A percentile compares a stretch with the other conserved stretches of the same genome.
Evolutionary conservation across 2,329 filamentous ascomycete genomes (phyloP).

Genomic region (Ophiosphaerella narmari): DNA sequence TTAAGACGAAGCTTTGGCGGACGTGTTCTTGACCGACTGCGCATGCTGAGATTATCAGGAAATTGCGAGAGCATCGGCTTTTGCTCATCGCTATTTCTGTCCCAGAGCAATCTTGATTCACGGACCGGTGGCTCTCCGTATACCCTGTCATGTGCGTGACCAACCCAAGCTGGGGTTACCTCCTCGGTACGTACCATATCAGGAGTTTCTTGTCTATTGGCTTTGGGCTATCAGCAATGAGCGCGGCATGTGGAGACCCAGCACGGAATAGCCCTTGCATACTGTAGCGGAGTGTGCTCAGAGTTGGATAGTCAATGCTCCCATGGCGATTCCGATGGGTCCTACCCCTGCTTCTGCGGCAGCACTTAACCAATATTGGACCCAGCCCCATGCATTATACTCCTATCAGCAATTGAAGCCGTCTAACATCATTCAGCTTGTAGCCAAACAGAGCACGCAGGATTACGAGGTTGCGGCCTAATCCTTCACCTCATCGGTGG

Average conservation of each 20-base stretch:
- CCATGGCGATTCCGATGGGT: slow-evolving; percentile 29
- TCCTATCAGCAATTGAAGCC: neutral
- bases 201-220: too few relatives aligned
- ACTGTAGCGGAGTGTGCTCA: slow-evolving; percentile 12
- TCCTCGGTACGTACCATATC: slow-evolving; percentile 12
- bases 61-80: slow-evolving; percentile 17
- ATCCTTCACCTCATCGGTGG: too few relatives aligned
- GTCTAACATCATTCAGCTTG: neutral
- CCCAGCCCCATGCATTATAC: slow-evolving; percentile 6
- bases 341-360: slow-evolving; percentile 18
- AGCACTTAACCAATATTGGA: slow-evolving; percentile 19
- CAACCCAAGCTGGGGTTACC: slow-evolving; percentile 4
- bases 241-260: neutral
- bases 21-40: slow-evolving; percentile 35
- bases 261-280: neutral
- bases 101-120: neutral
- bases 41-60: slow-evolving; percentile 43
- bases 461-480: too few relatives aligned
- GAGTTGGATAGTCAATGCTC: slow-evolving; percentile 18
- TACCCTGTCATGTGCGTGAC: slow-evolving; percentile 4
- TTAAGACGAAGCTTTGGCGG: slow-evolving; percentile 41
- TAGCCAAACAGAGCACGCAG: neutral
- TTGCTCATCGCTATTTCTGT: slow-evolving; percentile 6
- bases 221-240: slow-evolving; percentile 1
- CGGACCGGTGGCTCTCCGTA: neutral